Evolutionary conservation across 495 filamentous ascomycete species (phyloP).

Genomic region (Penicillium dipodomyicola): DNA sequence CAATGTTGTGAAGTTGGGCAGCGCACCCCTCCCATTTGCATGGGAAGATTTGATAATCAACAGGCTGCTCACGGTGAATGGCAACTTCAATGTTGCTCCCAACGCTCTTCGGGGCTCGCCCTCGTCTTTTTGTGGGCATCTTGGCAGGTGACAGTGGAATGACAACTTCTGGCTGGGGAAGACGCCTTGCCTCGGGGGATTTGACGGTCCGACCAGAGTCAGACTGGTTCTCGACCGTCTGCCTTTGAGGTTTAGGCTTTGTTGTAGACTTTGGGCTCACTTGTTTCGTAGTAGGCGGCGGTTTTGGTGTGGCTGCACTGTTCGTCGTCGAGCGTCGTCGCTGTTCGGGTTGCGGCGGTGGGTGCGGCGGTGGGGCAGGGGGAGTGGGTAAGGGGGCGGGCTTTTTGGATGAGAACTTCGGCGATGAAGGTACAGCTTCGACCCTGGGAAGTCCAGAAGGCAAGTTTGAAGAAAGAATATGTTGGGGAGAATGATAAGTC

Average conservation of each 20-base stretch:
- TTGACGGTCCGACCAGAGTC: not conserved
- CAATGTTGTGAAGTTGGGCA: constrained; percentile 71
- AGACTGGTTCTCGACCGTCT: not conserved
- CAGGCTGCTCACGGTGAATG: constrained; percentile 6
- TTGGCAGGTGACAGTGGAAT: constrained; percentile 13
- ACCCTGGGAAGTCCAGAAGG: constrained; percentile 6
- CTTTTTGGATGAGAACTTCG: not conserved
- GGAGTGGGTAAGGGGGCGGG: not conserved
- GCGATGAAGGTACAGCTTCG: not conserved
- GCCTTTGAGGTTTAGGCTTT: not conserved
- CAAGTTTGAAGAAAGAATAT: not conserved
- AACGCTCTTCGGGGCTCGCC: constrained; percentile 16
- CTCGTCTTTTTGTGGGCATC: constrained; percentile 16
- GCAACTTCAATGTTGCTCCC: constrained; percentile 16
- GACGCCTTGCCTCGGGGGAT: constrained; percentile 1
- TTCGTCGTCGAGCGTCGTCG: not conserved
- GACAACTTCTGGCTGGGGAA: constrained; percentile 14
- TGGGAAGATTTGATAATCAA: constrained; percentile 46
- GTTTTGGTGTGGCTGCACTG: not conserved
- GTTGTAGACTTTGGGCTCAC: not conserved
- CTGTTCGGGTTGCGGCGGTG: not conserved
- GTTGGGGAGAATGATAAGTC: constrained; percentile 1
- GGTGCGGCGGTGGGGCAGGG: not conserved
- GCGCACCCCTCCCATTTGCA: constrained; percentile 67
- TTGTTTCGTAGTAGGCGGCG: not conserved